Evolutionary conservation across 2,329 filamentous ascomycete genomes (phyloP), one percentile per base, ranked within the genome.

Genomic region (Kalmusia sp.): DNA sequence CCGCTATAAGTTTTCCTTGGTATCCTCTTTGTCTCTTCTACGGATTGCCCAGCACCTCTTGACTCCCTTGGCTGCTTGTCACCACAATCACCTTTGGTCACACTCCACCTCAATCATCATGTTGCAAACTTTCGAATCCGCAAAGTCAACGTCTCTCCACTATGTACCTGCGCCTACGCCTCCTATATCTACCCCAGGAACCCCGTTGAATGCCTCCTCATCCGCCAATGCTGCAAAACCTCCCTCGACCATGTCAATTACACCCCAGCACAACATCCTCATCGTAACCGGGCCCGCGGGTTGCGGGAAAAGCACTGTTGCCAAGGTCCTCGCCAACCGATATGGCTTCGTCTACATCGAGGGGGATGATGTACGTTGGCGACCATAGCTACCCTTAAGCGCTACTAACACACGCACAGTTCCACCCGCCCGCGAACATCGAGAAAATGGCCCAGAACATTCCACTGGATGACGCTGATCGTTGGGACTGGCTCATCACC

Each of bases 401-500:
- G 7, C 4, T 6, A 5, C 58, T 62, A 39, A 63, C 38, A 49
- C 45, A 28, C 34, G 27, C 34, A 7, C 37, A 82, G 79, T 81
- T 76, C 62, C 81, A 84, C 64, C 79, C 80, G 1, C 72, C 75
- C 30, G 68, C 73, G 9, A 81, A 82, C 54, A 77, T 82, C 28
- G 88, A 93, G 49, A 99, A 98, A 77, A 99, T 99, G 95, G 82
- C 84, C 69, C 83, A 82, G 63, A 91, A 91, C 62, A 87, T 87
- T 51, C 92, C 95, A 2, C 82, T 99, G 30, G 96, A 90, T 51
- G 95, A 99, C 71, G 88, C 87, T 54, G 95, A 99, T 77, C 89
- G 95, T 59, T 98, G 95, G 95, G 93, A 97, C 79, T 99, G 95
- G 95, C 87, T 99, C 15, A 79, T 80, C 49, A 62, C 74, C 6